Percentiles rank a stretch among this genome's conserved stretches.
Evolutionary conservation across 768 basidiomycete genomes (phyloP).

Genomic region (Nidularia pulvinata): DNA sequence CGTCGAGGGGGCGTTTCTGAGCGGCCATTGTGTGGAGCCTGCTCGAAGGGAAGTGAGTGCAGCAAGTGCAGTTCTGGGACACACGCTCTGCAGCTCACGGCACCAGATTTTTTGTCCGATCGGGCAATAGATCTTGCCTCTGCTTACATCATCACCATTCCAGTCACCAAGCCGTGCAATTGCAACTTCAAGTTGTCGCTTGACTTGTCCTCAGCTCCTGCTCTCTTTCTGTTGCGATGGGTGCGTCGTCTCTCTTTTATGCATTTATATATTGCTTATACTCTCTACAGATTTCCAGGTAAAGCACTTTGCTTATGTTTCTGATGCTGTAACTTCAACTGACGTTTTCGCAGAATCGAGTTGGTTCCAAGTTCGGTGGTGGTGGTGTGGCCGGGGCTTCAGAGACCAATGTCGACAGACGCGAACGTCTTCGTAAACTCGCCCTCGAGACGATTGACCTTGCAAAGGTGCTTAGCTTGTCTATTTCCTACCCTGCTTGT

Average conservation of each 20-base stretch:
- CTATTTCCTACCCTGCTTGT: neutral
- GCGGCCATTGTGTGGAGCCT: conserved; percentile 34
- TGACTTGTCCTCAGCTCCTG: neutral
- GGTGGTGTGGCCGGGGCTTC: conserved; percentile 95
- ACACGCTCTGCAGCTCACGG: neutral
- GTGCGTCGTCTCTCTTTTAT: conserved; percentile 21
- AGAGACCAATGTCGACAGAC: conserved; percentile 93
- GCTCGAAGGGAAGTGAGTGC: neutral
- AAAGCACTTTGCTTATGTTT: conserved; percentile 6
- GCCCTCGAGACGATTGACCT: conserved; percentile 98
- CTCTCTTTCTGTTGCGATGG: conserved; percentile 21
- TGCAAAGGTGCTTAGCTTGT: conserved; percentile 68
- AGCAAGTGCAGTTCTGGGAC: neutral
- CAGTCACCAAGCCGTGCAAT: too few species aligned
- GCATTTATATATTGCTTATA: neutral
- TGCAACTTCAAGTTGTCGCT: too few species aligned
- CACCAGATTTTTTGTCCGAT: conserved; percentile 21
- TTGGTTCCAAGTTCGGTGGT: conserved; percentile 94
- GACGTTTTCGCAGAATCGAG: conserved; percentile 81
- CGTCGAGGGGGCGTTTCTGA: conserved; percentile 65
- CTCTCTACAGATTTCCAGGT: conserved; percentile 68
- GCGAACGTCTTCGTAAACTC: conserved; percentile 93
- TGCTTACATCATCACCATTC: conserved; percentile 11
- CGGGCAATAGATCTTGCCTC: conserved; percentile 18
- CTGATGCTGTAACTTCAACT: conserved; percentile 8